Base-by-base conservation (phyloP, 805 yeast species). In the Cyberlindnera euphorbiiphila region DNA sequence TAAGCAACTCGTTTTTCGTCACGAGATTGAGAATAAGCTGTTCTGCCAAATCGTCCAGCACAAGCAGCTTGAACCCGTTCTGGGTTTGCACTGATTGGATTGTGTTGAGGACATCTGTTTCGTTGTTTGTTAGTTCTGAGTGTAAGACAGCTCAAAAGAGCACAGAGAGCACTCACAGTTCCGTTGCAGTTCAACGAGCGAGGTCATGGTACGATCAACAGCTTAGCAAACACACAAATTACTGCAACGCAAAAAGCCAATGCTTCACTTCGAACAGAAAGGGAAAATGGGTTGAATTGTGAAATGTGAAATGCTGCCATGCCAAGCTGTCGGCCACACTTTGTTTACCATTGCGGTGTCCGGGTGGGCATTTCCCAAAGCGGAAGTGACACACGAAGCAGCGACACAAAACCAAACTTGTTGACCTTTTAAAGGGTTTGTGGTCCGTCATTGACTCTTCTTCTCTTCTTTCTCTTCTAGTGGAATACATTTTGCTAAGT, bases 21-120 rank as follows among this genome's bases (percentile, higher is more conserved):
- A 82, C 66, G 14, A 81, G 67, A 29, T 61, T 67, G 22, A 66
- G 59, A 25, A 81, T 55, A 6, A 76, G 50, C 4, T 61, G 49
- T 41, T 74, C 78, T 1, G 81, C 72, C 18, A 65, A 64, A 19
- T 66, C 74, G 55, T 82, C 91, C 20, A 82, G 57, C 7, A 82
- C 70, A 32, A 82, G 51, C 37, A 70, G 68, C 46, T 72, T 74
- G 40, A 72, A 65, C 32, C 69, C 64, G 39, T 69, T 66, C 13
- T 47, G 47, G 1, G 78, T 72, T 39, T 68, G 58, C 3, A 74
- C 65, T 15, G 64, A 60, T 34, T 61, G 65, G 12, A 74, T 42
- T 6, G 62, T 34, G 18, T 49, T 51, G 26, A 72, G 49, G 10
- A 74, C 51, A 34, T 51, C 60, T 55, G 15, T n/a, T 17, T n/a